Conservation (phyloP, 495 filamentous ascomycete genomes). For the Penicillium nucicola region DNA sequence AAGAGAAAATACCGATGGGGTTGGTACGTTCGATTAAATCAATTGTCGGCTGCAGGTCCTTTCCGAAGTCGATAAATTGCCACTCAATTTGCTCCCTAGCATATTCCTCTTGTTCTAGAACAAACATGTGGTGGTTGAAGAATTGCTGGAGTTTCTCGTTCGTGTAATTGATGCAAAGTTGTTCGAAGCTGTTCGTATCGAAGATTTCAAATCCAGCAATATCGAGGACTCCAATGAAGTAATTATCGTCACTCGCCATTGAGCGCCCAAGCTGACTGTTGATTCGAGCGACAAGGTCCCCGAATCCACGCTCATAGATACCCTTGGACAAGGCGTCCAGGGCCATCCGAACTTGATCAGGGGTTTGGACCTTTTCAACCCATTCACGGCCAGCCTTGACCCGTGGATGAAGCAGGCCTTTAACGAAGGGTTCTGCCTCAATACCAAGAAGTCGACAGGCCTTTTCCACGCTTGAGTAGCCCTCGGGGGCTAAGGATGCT, state of each 20-base stretch:
- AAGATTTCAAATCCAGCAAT: constrained; percentile 99
- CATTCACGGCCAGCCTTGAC: constrained; percentile 96
- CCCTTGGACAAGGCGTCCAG: constrained; percentile 94
- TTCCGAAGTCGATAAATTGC: constrained; percentile 99
- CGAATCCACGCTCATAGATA: constrained; percentile 95
- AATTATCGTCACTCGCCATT: constrained; percentile 76
- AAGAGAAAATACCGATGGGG: constrained; percentile 98
- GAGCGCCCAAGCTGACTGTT: constrained; percentile 86
- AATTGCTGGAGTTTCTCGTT: constrained; percentile 99
- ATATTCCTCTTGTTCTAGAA: constrained; percentile 98
- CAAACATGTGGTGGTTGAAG: constrained; percentile 99
- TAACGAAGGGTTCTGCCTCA: constrained; percentile 75
- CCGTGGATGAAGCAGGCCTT: constrained; percentile 83
- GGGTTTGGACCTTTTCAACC: constrained; percentile 97
- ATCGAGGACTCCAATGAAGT: constrained; percentile 97
- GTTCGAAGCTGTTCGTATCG: constrained; percentile 96
- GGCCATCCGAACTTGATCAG: constrained; percentile 87
- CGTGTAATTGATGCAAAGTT: constrained; percentile 99
- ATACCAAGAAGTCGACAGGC: constrained; percentile 87
- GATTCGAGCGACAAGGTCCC: constrained; percentile 86
- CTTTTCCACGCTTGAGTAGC: constrained; percentile 64
- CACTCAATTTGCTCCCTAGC: constrained; percentile 97
- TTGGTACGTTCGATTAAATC: constrained; percentile 95
- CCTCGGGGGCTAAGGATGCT: constrained; percentile 73
- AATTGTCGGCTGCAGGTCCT: constrained; percentile 96